Evolutionary conservation across 345 rosid species (phyloP), one percentile per base, ranked within the genome.

Genomic region (Salix dunnii): DNA sequence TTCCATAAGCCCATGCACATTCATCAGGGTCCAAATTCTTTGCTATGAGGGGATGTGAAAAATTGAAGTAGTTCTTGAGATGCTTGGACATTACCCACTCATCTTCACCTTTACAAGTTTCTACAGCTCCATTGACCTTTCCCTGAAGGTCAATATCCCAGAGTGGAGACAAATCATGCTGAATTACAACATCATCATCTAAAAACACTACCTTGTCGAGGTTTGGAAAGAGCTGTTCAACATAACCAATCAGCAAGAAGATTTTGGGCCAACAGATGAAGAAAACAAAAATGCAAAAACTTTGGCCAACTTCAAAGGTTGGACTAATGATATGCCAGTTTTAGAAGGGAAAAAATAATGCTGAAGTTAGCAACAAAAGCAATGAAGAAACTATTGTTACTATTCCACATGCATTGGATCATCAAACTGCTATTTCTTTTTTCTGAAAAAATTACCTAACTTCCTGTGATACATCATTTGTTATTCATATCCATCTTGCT

Each of bases 1-100:
- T 96, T 72, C 99, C 99, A 85, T 96, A 96, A 70, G 99, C 99
- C 99, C 99, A 96, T 14, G 99, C 99, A 80, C 99, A 96, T 87
- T 94, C 99, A 68, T 91, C 83, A 2, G 97, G 96, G 74, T 96
- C 86, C 87, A 96, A 85, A 86, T 90, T 85, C 82, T 94, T 87
- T 35, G 89, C 84, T 10, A 96, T 71, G 81, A 89, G 96, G 68
- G 99, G 97, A 87, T 96, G 98, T n/a, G 99, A 90, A 84, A 96
- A 96, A 82, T 96, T 96, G 89, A 96, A 96, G 91, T 96, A 96
- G 89, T 96, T 94, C 83, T 83, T 90, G 85, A 96, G 90, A 77
- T 82, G 97, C 85, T 96, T 96, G 70, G 97, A 92, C 99, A 96
- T 96, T 72, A 96, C 99, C 98, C 97, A 94, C 76, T 90, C 90